These are phyloP conservation scores for Gremmenia infestans DNA, from an alignment of 2,329 filamentous ascomycete genomes.

Conservation along the genomic window DNA sequence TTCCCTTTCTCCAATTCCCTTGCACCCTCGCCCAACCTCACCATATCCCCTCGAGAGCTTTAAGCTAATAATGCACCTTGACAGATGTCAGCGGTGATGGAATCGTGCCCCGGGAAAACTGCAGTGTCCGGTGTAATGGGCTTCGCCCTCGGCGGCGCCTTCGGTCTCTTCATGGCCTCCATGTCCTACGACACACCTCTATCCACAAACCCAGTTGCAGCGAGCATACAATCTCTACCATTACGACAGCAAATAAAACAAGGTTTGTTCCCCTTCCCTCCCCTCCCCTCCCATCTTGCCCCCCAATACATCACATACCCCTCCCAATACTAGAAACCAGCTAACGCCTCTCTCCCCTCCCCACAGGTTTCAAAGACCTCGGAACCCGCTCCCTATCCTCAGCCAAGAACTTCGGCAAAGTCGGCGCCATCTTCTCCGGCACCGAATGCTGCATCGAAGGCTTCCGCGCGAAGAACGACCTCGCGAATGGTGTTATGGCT, in stretches of 20 bases:
- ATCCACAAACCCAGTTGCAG: constrained; percentile 36
- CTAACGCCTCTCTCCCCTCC: neutral
- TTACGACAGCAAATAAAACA: constrained; percentile 75
- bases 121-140: constrained; percentile 89
- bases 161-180: constrained; percentile 98
- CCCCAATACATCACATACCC: neutral
- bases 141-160: constrained; percentile 87
- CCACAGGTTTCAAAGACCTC: constrained; percentile 80
- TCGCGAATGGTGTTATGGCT: constrained; percentile 79
- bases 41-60: neutral
- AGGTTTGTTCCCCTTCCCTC: constrained; percentile 32
- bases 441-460: constrained; percentile 97
- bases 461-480: constrained; percentile 85
- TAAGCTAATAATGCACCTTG: neutral
- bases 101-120: constrained; percentile 86
- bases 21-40: neutral
- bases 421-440: constrained; percentile 84
- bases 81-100: constrained; percentile 54
- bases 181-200: constrained; percentile 98
- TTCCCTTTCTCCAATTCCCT: neutral
- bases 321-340: neutral
- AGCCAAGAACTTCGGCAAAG: constrained; percentile 91
- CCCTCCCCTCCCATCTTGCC: neutral
- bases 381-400: constrained; percentile 74
- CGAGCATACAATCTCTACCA: constrained; percentile 59